Percentiles rank a stretch among this genome's conserved stretches.
Conservation (phyloP, 2,329 filamentous ascomycete genomes). For the Cyanodermella asteris region DNA sequence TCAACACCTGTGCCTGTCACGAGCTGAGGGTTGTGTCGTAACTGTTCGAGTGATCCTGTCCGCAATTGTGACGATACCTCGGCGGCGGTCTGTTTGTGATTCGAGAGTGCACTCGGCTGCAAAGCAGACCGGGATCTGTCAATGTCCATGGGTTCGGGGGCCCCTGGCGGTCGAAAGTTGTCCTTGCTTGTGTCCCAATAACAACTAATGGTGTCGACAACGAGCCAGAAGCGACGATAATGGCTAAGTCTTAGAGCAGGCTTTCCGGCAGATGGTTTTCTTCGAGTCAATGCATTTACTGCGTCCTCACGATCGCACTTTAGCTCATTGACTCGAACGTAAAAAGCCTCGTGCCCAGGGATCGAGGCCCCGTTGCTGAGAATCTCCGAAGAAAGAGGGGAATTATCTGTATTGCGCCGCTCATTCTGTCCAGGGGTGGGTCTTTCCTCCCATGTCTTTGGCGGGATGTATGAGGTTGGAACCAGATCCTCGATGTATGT, state of each 20-base stretch:
- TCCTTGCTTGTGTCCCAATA: slow-evolving; percentile 42
- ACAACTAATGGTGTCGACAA: slow-evolving; percentile 34
- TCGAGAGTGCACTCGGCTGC: no score
- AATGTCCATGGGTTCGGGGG: no score
- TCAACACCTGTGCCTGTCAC: no score
- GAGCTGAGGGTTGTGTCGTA: no score
- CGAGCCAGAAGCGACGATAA: slow-evolving; percentile 37
- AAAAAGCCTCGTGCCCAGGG: slow-evolving; percentile 27
- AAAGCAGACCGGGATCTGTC: no score
- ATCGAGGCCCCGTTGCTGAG: slow-evolving; percentile 28
- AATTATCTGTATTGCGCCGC: slow-evolving; percentile 11
- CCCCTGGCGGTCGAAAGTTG: slow-evolving; percentile 25
- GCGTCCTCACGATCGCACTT: slow-evolving; percentile 32
- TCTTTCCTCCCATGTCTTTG: slow-evolving; percentile 20
- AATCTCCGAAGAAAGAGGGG: slow-evolving; percentile 8
- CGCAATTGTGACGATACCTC: no score
- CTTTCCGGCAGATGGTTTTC: slow-evolving; percentile 21
- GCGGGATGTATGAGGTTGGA: slow-evolving; percentile 16
- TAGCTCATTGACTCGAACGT: slow-evolving; percentile 27
- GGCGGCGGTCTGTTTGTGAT: no score
- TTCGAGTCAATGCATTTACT: slow-evolving; percentile 31
- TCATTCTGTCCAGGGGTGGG: slow-evolving; percentile 11
- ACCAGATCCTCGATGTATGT: slow-evolving; percentile 17
- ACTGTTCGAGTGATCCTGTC: no score
- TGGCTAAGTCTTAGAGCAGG: slow-evolving; percentile 29